Base-by-base conservation (phyloP, 1,284 basidiomycete species). In the Leccinum pachyderme region DNA sequence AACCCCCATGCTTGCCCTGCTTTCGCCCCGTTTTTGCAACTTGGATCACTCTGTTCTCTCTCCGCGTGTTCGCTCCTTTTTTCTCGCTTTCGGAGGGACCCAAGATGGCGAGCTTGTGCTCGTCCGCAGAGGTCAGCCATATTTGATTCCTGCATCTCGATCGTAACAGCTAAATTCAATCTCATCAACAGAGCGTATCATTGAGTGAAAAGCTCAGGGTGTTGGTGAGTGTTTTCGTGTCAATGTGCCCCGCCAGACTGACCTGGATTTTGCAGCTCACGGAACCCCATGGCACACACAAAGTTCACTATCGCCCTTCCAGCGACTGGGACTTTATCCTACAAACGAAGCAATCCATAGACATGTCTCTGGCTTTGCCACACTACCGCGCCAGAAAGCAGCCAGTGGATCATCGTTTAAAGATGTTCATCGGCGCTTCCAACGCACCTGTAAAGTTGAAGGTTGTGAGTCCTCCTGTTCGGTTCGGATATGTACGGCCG, bases 361-460 rank as follows among this genome's bases (percentile, higher is more conserved):
- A 90, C 63, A 66, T 87, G 54, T 81, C 83, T 24, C 79, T 90
- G 50, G 78, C 81, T 28, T 75, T 90, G 52, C 87, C 87, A 2
- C 87, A 90, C 63, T 89, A 88, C 64, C 86, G 87, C 43, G 86
- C 87, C 18, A 79, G 81, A 39, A 75, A 82, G 60, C 87, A 90
- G 61, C 87, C 87, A 0, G 69, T 84, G 35, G 78, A 82, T 48
- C 82, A 89, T 68, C 82, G 85, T 35, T 75, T 90, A 73, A 77
- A 77, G 63, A 86, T 89, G 82, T 82, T 81, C 64, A 68, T 89
- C 55, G 76, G 77, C 46, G 79, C 77, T 56, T 73, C 81, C 13
- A 66, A 72, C 4, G 74, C 75, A 22, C 77, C 82, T 3, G 76
- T 87, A 53, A 87, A 85, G 69, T 73, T 86, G 46, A 87, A 86